Conservation (phyloP, 345 rosid genomes). For the Bruguiera parviflora region DNA sequence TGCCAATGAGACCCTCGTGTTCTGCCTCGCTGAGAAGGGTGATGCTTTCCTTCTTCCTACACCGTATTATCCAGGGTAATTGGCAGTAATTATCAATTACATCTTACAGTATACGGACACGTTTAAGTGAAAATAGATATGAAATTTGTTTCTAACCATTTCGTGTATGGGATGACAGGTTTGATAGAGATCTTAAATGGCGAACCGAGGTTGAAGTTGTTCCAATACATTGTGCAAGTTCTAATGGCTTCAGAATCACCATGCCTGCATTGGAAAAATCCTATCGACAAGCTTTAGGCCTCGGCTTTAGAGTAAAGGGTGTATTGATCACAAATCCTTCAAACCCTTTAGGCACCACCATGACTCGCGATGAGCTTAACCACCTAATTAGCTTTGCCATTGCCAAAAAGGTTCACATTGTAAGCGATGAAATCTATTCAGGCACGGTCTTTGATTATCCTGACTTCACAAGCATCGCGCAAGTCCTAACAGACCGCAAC, state of each 20-base stretch:
- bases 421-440: conserved; percentile 30
- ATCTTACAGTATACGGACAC: background rate
- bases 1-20: conserved; percentile 32
- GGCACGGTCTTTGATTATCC: conserved; percentile 28
- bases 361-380: conserved; percentile 21
- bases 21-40: conserved; percentile 30
- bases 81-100: background rate
- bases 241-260: conserved; percentile 23
- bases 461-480: conserved; percentile 19
- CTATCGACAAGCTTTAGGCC: conserved; percentile 13
- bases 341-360: conserved; percentile 31
- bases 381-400: conserved; percentile 19
- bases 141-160: too few species aligned
- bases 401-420: conserved; percentile 20
- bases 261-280: conserved; percentile 19
- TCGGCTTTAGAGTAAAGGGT: conserved; percentile 24
- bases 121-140: background rate
- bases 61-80: conserved; percentile 36
- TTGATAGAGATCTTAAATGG: conserved; percentile 36
- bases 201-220: conserved; percentile 33
- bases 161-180: conserved; percentile 12
- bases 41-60: conserved; percentile 35
- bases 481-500: conserved; percentile 17
- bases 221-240: conserved; percentile 30
- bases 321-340: conserved; percentile 30